phyloP scores from a whole-genome alignment of 2,329 filamentous ascomycete species.

The Zasmidium cellare region DNA sequence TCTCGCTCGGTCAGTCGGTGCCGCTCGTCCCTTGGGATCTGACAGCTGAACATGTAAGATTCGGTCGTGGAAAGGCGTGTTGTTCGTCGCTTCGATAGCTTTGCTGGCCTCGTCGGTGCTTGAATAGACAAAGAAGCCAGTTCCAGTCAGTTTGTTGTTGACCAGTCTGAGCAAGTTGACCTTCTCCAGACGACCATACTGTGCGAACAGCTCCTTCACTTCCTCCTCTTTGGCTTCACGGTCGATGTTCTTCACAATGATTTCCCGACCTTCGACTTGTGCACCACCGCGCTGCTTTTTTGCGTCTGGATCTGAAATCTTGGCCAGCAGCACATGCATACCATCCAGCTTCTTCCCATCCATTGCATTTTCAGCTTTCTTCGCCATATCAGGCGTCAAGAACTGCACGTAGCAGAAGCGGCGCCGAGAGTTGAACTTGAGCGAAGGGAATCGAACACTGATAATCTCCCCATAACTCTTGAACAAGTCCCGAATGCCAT shows the following conservation, averaged over 20 bases:
- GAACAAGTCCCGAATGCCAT: constrained; percentile 68
- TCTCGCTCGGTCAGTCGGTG: constrained; percentile 30
- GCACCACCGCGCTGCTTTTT: constrained; percentile 80
- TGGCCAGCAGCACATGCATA: constrained; percentile 68
- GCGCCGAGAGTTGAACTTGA: constrained; percentile 84
- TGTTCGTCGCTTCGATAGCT: constrained; percentile 35
- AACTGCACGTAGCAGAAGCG: constrained; percentile 98
- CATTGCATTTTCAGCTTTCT: constrained; percentile 66
- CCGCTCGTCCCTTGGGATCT: constrained; percentile 27
- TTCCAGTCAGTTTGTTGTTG: constrained; percentile 70
- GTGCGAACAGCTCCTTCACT: constrained; percentile 67
- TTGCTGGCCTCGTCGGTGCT: constrained; percentile 47
- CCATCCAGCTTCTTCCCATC: constrained; percentile 70
- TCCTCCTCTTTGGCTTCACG: constrained; percentile 72
- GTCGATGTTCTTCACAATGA: constrained; percentile 81
- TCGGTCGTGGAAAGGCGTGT: constrained; percentile 35
- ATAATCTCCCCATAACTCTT: constrained; percentile 75
- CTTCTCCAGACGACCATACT: constrained; percentile 72
- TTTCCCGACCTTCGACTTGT: constrained; percentile 81
- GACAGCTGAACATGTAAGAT: constrained; percentile 37
- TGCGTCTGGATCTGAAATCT: constrained; percentile 78
- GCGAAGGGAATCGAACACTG: constrained; percentile 83
- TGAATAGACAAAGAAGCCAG: constrained; percentile 76
- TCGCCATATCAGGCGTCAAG: constrained; percentile 64
- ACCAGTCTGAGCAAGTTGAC: constrained; percentile 70